These are phyloP conservation scores for Abrus precatorius DNA, from an alignment of 306 rosid species.

Conservation along the genomic window DNA sequence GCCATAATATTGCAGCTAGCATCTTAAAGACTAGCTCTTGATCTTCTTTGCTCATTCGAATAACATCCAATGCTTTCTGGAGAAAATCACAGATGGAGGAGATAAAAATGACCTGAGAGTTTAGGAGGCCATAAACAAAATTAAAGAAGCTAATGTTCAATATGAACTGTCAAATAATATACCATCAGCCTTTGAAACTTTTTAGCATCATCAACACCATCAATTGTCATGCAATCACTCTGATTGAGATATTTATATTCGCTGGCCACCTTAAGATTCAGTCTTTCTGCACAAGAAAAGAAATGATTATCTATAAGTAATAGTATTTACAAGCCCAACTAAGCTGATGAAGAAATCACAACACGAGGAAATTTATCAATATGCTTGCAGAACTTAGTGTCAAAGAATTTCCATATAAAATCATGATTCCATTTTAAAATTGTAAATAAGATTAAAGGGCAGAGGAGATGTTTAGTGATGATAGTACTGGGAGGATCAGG, in stretches of 20 bases:
- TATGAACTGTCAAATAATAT: constrained; percentile 51
- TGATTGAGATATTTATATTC: constrained; percentile 91
- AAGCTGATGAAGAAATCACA: constrained; percentile 36
- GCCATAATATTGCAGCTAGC: constrained; percentile 87
- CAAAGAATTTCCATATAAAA: constrained; percentile 31
- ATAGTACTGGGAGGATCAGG: constrained; percentile 11
- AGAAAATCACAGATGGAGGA: constrained; percentile 24
- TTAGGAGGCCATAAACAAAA: constrained; percentile 38
- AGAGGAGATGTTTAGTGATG: constrained; percentile 27
- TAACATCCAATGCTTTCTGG: constrained; percentile 79
- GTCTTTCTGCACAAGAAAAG: constrained; percentile 68
- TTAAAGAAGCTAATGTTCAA: constrained; percentile 39
- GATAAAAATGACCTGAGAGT: constrained; percentile 20
- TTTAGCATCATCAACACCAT: constrained; percentile 74
- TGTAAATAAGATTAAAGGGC: constrained; percentile 31
- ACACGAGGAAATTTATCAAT: constrained; percentile 17
- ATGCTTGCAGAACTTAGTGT: constrained; percentile 16
- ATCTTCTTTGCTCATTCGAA: constrained; percentile 75
- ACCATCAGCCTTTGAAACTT: constrained; percentile 76
- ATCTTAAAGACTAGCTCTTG: constrained; percentile 74
- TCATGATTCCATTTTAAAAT: constrained; percentile 20
- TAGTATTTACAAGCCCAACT: background rate
- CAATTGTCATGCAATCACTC: constrained; percentile 80
- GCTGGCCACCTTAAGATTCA: constrained; percentile 75
- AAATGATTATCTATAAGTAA: constrained; percentile 38